Conservation (phyloP, 2,329 filamentous ascomycete genomes). For the Pseudohalonectria lignicola region DNA sequence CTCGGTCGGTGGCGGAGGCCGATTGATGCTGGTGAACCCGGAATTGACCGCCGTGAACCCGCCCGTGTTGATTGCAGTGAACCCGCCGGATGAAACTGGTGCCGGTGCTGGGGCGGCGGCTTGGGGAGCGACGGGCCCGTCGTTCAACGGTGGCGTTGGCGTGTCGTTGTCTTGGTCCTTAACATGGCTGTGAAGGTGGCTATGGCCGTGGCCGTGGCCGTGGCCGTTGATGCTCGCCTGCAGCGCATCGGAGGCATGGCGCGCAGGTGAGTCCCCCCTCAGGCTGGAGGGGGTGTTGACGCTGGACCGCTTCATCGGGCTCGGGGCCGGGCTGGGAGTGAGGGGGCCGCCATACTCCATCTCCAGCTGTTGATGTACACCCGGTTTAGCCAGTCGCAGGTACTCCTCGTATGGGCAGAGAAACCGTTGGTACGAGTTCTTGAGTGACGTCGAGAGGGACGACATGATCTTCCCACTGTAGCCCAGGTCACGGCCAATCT, state of each 20-base stretch:
- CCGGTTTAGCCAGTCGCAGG: constrained; percentile 78
- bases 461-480: constrained; percentile 99
- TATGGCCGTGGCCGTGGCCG: background rate
- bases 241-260: constrained; percentile 40
- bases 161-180: no score
- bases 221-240: constrained; percentile 34
- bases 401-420: constrained; percentile 96
- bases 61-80: constrained; percentile 47
- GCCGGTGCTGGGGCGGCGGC: no score
- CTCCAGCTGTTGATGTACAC: constrained; percentile 92
- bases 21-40: constrained; percentile 58
- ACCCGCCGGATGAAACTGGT: constrained; percentile 28
- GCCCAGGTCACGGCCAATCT: constrained; percentile 90
- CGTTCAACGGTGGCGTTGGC: no score
- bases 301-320: constrained; percentile 56
- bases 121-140: no score
- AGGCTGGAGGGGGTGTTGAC: constrained; percentile 48
- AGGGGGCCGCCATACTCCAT: constrained; percentile 86
- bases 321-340: constrained; percentile 62
- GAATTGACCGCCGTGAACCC: constrained; percentile 68
- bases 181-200: no score
- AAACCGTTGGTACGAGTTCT: constrained; percentile 97
- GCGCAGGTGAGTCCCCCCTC: constrained; percentile 56
- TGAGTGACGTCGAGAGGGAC: constrained; percentile 90
- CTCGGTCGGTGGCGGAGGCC: constrained; percentile 24